Conservation (phyloP, 2,329 filamentous ascomycete genomes). For the Dothistroma septosporum region DNA sequence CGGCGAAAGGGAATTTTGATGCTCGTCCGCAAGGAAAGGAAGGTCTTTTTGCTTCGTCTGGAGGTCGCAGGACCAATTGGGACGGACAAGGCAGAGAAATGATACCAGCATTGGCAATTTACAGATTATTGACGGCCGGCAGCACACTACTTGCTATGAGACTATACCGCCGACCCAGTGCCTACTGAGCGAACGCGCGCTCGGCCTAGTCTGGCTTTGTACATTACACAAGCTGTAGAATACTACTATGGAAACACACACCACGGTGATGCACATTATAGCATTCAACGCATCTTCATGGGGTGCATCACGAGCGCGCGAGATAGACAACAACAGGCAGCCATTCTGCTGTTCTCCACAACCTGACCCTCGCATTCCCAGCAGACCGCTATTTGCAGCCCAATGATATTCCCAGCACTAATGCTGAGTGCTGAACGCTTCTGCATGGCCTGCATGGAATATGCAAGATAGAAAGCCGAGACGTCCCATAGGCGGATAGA, state of each 20-base stretch:
- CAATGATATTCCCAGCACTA: not conserved
- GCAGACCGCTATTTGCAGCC: not conserved
- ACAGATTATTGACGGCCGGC: slow-evolving; percentile 18
- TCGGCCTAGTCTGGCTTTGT: slow-evolving; percentile 19
- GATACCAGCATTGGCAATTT: slow-evolving; percentile 28
- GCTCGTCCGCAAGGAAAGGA: slow-evolving; percentile 16
- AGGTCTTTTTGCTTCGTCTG: slow-evolving; percentile 7
- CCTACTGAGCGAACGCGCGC: slow-evolving; percentile 17
- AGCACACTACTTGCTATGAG: slow-evolving; percentile 10
- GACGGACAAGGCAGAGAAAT: slow-evolving; percentile 3
- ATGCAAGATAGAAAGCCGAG: not conserved
- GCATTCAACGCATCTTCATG: not conserved
- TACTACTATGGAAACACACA: not conserved
- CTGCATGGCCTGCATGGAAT: not conserved
- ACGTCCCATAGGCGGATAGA: not conserved
- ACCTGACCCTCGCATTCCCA: not conserved
- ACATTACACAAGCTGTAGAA: slow-evolving; percentile 19
- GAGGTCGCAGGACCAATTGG: slow-evolving; percentile 2
- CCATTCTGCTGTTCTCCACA: not conserved
- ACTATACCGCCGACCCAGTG: slow-evolving; percentile 1
- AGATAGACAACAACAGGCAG: not conserved
- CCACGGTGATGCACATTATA: not conserved
- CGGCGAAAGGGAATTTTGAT: slow-evolving; percentile 8
- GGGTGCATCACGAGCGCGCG: not conserved
- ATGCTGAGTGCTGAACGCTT: not conserved